phyloP scores from a whole-genome alignment of 139 green algal species.

The Coelastrella sp. region DNA sequence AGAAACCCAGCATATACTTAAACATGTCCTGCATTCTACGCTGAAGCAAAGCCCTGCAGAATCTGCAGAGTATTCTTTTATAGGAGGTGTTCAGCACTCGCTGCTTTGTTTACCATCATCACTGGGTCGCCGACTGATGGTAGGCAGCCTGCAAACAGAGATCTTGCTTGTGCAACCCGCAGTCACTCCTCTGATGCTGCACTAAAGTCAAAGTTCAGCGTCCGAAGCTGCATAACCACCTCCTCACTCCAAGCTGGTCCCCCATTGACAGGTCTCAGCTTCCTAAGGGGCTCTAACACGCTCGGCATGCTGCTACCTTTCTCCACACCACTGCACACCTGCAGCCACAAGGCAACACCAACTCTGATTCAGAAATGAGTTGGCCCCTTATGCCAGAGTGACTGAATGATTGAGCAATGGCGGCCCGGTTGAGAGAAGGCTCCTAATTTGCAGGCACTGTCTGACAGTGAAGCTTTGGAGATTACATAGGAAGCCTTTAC shows the following conservation, averaged over 20 bases:
- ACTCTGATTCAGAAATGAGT: no score
- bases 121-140: neutral
- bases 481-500: no score
- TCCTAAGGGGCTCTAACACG: constrained; percentile 46
- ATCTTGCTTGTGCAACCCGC: neutral
- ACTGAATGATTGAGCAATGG: no score
- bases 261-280: constrained; percentile 52
- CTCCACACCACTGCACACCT: neutral
- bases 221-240: constrained; percentile 50
- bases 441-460: no score
- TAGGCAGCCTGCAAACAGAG: neutral
- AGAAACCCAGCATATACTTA: no score
- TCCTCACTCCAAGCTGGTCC: constrained; percentile 52
- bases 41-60: no score
- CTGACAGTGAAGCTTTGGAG: no score
- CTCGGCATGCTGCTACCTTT: neutral
- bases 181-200: neutral
- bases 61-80: no score
- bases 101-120: neutral
- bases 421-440: no score
- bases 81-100: no score
- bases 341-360: neutral
- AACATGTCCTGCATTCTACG: no score
- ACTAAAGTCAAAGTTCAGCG: constrained; percentile 60
- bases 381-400: no score